Percentiles rank a stretch among this genome's conserved stretches.
Conservation (phyloP, 2,329 filamentous ascomycete species). For the Arthrobotrys megalospora region DNA sequence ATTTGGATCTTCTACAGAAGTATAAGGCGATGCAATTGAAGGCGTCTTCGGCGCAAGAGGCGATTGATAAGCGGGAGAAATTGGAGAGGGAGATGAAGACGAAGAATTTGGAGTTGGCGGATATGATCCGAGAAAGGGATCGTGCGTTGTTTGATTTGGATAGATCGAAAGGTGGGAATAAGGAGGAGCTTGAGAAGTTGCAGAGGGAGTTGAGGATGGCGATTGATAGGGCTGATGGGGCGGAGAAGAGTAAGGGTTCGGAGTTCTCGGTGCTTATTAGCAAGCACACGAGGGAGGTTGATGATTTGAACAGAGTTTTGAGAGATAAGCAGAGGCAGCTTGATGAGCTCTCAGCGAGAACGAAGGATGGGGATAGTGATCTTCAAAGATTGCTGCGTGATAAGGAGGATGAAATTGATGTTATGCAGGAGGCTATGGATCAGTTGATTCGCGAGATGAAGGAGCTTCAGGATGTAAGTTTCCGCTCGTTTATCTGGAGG, state of each 20-base stretch:
- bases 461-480: conserved; percentile 77
- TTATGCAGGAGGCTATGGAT: conserved; percentile 98
- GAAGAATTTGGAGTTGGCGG: conserved; percentile 97
- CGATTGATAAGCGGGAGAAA: conserved; percentile 93
- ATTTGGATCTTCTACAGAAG: conserved; percentile 93
- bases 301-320: conserved; percentile 93
- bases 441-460: conserved; percentile 93
- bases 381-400: conserved; percentile 88
- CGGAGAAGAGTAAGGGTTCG: conserved; percentile 92
- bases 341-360: conserved; percentile 84
- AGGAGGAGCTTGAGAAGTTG: conserved; percentile 93
- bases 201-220: conserved; percentile 94
- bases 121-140: conserved; percentile 98
- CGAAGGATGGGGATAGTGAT: conserved; percentile 85
- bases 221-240: conserved; percentile 89
- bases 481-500: not conserved
- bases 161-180: conserved; percentile 84
- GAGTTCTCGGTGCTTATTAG: conserved; percentile 94
- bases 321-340: conserved; percentile 87
- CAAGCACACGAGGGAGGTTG: conserved; percentile 97
- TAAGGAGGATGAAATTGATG: conserved; percentile 97
- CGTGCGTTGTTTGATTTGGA: conserved; percentile 94
- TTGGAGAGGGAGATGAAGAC: conserved; percentile 98
- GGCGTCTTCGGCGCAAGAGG: conserved; percentile 95
- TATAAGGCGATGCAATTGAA: conserved; percentile 97